Evolutionary conservation across 108 stramenopile species (phyloP), one percentile per base, ranked within the genome.

Genomic region (Chaetoceros muelleri): DNA sequence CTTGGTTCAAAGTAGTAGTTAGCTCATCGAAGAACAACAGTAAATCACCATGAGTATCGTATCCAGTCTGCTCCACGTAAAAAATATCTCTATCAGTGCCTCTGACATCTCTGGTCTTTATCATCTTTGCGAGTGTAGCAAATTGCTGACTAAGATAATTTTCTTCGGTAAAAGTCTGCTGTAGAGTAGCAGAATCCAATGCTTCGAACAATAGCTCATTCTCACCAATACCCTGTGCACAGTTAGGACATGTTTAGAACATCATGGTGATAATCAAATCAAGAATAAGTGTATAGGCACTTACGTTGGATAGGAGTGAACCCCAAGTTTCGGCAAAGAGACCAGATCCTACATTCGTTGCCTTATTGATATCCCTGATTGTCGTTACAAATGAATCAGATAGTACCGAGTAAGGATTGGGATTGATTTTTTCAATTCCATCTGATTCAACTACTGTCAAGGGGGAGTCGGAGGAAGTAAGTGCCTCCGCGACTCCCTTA

Each of bases 81-180:
- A 88, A 84, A 20, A 73, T 28, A 53, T 82, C 79, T 2, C 79
- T 70, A 58, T 89, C 75, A 19, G 51, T 46, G 7, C 71, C 63
- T 45, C 80, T 59, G 19, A 51, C 63, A 19, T 47, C 23, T 21
- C 69, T 72, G 24, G 80, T 64, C 47, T 67, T 56, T 24, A 82
- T 80, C 48, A 82, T 64, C 28, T 67, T 75, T 19, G 73, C 58
- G 21, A 86, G 8, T 40, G 34, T 40, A 5, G 5, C 34, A 40
- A 40, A 40, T 40, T 40, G 34, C 5, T 13, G 34, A 40, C 8
- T 10, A 40, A 40, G 34, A 5, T 40, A 5, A 40, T 40, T 40
- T 13, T 13, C 8, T 40, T 13, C 13, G 34, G 5, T 40, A 40
- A 40, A 40, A 10, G 34, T 40, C 34, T 40, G 34, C 13, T 5